Evolutionary conservation across 2,329 filamentous ascomycete species (phyloP).

Genomic region (Diaporthe ampelina): DNA sequence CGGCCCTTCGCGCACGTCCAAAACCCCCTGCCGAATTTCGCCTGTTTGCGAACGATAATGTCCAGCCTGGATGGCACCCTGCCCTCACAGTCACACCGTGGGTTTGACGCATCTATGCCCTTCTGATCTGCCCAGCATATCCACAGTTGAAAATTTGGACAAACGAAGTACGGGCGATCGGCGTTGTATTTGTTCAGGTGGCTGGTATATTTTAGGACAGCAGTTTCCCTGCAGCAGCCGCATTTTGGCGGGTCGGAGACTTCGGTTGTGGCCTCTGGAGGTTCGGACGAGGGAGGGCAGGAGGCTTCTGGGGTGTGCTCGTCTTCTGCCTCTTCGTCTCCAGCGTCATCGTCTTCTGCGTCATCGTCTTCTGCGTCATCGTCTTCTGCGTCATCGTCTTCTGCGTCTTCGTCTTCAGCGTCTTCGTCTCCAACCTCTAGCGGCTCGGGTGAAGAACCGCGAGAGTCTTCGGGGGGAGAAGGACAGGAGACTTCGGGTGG

Average conservation of each 20-base stretch:
- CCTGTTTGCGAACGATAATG: not conserved
- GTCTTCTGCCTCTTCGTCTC: too few species aligned
- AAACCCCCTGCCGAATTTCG: not conserved
- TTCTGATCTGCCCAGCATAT: constrained; percentile 19
- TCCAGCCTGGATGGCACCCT: not conserved
- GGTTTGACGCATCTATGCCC: not conserved
- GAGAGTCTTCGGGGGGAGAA: not conserved
- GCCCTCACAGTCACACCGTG: not conserved
- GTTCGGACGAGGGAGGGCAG: too few species aligned
- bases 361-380: too few species aligned
- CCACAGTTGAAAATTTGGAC: not conserved
- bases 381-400: too few species aligned
- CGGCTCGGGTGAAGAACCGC: too few species aligned
- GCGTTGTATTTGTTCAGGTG: not conserved
- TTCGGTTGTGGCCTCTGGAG: not conserved
- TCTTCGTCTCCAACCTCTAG: too few species aligned
- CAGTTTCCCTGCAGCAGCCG: not conserved
- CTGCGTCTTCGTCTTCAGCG: too few species aligned
- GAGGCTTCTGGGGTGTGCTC: too few species aligned
- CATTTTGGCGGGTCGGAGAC: not conserved
- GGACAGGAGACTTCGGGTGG: not conserved
- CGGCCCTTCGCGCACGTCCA: constrained; percentile 15
- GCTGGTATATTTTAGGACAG: not conserved
- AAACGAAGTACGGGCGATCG: constrained; percentile 27
- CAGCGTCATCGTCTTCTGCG: too few species aligned